phyloP scores from a whole-genome alignment of 352 stramenopile genomes.

The Phytophthora litchii region DNA sequence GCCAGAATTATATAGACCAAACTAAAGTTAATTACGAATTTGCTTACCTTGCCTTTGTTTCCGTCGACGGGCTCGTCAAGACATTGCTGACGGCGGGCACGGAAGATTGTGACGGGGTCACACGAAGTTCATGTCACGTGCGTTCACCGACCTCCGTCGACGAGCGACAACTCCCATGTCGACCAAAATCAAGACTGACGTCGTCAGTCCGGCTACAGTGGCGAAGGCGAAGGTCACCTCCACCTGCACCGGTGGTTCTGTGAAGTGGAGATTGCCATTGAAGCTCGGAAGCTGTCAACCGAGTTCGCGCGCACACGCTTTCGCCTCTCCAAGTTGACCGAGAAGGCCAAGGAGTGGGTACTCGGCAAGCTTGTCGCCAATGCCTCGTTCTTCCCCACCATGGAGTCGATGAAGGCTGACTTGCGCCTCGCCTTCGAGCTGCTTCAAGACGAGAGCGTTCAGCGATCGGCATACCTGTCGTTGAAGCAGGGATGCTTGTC shows the following conservation, averaged over 20 bases:
- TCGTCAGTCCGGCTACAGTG: constrained; percentile 26
- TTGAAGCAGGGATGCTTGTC: background rate
- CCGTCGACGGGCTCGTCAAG: no score
- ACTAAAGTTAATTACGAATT: no score
- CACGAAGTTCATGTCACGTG: no score
- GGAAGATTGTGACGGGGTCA: no score
- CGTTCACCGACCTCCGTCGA: no score
- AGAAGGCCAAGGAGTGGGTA: constrained; percentile 9
- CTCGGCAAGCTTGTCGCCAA: constrained; percentile 11
- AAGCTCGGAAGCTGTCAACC: constrained; percentile 12
- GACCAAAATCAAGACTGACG: constrained; percentile 9
- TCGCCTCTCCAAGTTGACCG: constrained; percentile 7
- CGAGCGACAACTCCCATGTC: constrained; percentile 12
- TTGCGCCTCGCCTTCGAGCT: constrained; percentile 18
- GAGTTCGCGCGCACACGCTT: constrained; percentile 4
- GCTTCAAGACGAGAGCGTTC: constrained; percentile 16
- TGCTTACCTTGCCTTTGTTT: no score
- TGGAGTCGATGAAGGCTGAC: background rate
- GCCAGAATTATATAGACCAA: no score
- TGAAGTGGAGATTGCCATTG: constrained; percentile 23
- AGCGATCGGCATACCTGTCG: background rate
- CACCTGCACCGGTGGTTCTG: constrained; percentile 21
- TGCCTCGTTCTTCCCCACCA: constrained; percentile 11
- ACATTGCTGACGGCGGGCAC: no score
- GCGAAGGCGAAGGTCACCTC: constrained; percentile 11